These are phyloP conservation scores for Nidularia sp. DNA, from an alignment of 768 basidiomycete species.

Conservation along the genomic window DNA sequence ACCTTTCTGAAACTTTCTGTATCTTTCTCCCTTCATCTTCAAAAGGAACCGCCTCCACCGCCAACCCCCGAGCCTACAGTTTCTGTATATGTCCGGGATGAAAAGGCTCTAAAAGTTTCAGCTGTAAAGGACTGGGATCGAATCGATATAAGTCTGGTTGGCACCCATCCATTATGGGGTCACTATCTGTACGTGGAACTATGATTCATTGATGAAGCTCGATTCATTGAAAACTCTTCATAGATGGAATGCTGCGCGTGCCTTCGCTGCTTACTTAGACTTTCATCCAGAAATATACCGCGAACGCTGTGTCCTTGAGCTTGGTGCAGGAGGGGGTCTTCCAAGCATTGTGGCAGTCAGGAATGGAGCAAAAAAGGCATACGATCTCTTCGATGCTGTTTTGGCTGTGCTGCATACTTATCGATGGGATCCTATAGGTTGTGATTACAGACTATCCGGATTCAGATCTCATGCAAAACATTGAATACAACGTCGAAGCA, in stretches of 20 bases:
- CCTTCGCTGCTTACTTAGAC: conserved; percentile 70
- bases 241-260: conserved; percentile 81
- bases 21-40: too few species aligned
- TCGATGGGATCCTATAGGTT: conserved; percentile 38
- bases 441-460: conserved; percentile 96
- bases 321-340: conserved; percentile 91
- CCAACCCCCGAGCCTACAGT: conserved; percentile 62
- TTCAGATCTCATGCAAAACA: conserved; percentile 65
- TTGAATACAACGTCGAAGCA: conserved; percentile 57
- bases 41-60: conserved; percentile 62
- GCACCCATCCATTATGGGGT: conserved; percentile 79
- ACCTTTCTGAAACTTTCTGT: too few species aligned
- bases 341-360: conserved; percentile 75
- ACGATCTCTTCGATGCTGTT: background rate
- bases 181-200: conserved; percentile 58
- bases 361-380: conserved; percentile 53
- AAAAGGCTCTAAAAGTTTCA: conserved; percentile 4
- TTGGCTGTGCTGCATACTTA: background rate
- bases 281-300: conserved; percentile 42
- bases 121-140: conserved; percentile 25
- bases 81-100: conserved; percentile 42
- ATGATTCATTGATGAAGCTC: background rate
- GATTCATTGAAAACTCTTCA: background rate
- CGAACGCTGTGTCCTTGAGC: conserved; percentile 61
- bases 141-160: conserved; percentile 67